Base-by-base conservation (phyloP, 2,329 filamentous ascomycete species). In the Colletotrichum trifolii region DNA sequence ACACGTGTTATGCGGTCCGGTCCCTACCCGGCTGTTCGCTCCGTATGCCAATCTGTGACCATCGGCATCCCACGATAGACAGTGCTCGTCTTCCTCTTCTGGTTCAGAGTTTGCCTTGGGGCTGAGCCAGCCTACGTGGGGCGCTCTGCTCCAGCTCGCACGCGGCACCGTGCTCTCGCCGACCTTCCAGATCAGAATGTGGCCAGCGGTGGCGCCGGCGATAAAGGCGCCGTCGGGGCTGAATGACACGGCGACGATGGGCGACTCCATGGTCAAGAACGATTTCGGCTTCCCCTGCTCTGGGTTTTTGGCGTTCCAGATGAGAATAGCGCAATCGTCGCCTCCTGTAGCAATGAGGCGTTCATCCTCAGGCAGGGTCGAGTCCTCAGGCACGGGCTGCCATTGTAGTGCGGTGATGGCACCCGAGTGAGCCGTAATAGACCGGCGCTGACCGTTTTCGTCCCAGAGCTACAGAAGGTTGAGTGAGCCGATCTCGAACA, bases 151-250 rank as follows among this genome's bases (percentile, higher is more conserved):
- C 87, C 88, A 90, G 71, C 81, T 86, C 13, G 88, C 88, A 49
- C 85, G 81, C 5, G 88, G 88, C 49, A 88, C 80, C 34, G 80
- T 77, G 49, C 84, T 79, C 56, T 87, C 87, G 65, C 85, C 86
- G 11, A 89, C 83, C 71, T 89, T 89, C 87, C 88, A 90, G 49
- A 90, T 88, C 43, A 89, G 75, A 12, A 90, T 85, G 61, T 81
- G 82, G 39, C 84, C 82, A 17, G 81, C 81, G 0, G 87, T 89
- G 6, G 86, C 87, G 5, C 86, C 87, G 0, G 88, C 88, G 55
- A 90, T 83, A 68, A 88, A 89, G 17, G 82, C 83, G 2, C 88
- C 88, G 65, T 89, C 87, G 0, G 88, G 87, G 0, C 87, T 89
- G 66, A 90, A 89, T 1, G 87, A 81, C 2, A 90, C 78, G 33